Evolutionary conservation across 352 stramenopile species (phyloP).

Genomic region (Pythium volutum): DNA sequence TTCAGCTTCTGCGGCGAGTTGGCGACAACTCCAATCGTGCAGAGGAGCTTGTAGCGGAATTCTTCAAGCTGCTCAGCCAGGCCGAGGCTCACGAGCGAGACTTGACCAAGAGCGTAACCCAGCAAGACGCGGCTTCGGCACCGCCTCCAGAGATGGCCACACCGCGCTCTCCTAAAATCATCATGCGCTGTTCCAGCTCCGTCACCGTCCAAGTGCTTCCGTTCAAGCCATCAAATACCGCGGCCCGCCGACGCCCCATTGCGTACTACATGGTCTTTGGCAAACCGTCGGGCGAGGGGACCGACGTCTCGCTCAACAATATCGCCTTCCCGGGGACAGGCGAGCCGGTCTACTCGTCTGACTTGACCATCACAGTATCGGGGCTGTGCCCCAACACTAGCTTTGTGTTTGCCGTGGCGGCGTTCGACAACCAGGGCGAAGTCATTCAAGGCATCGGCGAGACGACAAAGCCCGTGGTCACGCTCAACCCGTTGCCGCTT

Average conservation of each 20-base stretch:
- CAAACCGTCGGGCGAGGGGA: conserved; percentile 65
- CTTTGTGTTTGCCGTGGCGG: conserved; percentile 83
- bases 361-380: conserved; percentile 37
- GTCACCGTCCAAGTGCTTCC: conserved; percentile 48
- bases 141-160: conserved; percentile 5
- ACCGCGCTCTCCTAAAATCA: conserved; percentile 44
- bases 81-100: conserved; percentile 43
- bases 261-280: conserved; percentile 80
- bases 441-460: conserved; percentile 68
- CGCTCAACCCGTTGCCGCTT: conserved; percentile 65
- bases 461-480: conserved; percentile 54
- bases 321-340: conserved; percentile 59
- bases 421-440: conserved; percentile 60
- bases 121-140: neutral
- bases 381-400: conserved; percentile 62
- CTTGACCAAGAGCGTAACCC: conserved; percentile 18
- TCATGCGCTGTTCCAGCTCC: conserved; percentile 48
- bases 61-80: conserved; percentile 40
- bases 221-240: conserved; percentile 30
- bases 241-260: conserved; percentile 32
- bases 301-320: conserved; percentile 76
- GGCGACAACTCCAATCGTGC: conserved; percentile 22
- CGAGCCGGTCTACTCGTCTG: conserved; percentile 34
- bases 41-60: conserved; percentile 29
- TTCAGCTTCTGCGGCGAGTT: conserved; percentile 34